Evolutionary conservation across 805 yeast species (phyloP).

Genomic region (Kuraishia floccosa): DNA sequence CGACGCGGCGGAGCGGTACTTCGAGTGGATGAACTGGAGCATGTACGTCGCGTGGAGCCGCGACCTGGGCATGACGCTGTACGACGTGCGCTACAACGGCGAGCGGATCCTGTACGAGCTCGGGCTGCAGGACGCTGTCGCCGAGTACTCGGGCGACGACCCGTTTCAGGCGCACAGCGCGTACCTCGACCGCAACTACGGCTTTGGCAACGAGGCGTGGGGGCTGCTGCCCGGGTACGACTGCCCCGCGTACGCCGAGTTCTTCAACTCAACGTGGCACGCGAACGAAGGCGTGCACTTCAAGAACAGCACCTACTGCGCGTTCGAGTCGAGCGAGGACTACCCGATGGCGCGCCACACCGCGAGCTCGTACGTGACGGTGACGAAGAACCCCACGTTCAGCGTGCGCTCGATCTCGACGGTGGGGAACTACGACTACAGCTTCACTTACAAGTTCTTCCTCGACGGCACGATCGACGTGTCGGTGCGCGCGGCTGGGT

Average conservation of each 20-base stretch:
- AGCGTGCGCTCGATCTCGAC: constrained; percentile 8
- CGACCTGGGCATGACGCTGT: constrained; percentile 13
- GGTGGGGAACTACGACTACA: constrained; percentile 5
- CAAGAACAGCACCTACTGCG: constrained; percentile 15
- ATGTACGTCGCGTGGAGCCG: constrained; percentile 14
- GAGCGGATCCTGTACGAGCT: constrained; percentile 16
- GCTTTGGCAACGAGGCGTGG: constrained; percentile 16
- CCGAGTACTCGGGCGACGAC: constrained; percentile 18
- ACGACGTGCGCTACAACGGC: constrained; percentile 16
- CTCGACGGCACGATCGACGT: constrained; percentile 17
- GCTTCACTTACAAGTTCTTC: constrained; percentile 4
- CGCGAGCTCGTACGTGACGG: constrained; percentile 4
- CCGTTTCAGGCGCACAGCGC: constrained; percentile 15
- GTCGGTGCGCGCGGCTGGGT: constrained; percentile 17
- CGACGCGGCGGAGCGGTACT: constrained; percentile 13
- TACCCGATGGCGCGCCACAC: constrained; percentile 5
- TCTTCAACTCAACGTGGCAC: constrained; percentile 16
- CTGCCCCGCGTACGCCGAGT: constrained; percentile 17
- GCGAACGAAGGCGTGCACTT: constrained; percentile 9
- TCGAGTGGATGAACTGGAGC: constrained; percentile 19
- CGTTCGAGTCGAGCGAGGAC: constrained; percentile 3
- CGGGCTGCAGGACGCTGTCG: constrained; percentile 17
- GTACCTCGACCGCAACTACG: constrained; percentile 14
- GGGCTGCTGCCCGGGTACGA: constrained; percentile 17
- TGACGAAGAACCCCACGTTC: constrained; percentile 13